A percentile compares a stretch with the other conserved stretches of the same genome.
Evolutionary conservation across 1,284 basidiomycete genomes (phyloP).

Genomic region (Cronartium ribicola): DNA sequence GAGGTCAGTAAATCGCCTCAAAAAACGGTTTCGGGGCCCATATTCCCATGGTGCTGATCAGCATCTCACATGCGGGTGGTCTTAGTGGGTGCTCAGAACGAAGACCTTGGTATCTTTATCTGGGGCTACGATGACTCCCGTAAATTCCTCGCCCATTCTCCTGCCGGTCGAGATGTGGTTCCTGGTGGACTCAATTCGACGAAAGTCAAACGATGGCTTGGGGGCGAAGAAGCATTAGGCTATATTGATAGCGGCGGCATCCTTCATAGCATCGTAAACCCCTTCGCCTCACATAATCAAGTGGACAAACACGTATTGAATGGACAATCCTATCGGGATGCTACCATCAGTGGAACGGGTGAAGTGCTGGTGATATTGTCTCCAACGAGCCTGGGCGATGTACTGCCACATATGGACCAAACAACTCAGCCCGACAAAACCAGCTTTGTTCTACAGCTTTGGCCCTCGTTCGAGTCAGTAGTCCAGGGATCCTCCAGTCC

Average conservation of each 20-base stretch:
- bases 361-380: constrained; percentile 9
- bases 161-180: not conserved
- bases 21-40: not conserved
- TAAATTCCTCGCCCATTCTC: not conserved
- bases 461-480: constrained; percentile 26
- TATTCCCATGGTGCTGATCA: not conserved
- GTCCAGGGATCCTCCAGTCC: not conserved
- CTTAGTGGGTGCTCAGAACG: not conserved
- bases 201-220: constrained; percentile 33
- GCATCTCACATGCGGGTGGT: not conserved
- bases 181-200: not conserved
- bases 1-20: not conserved
- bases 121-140: not conserved
- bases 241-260: constrained; percentile 26
- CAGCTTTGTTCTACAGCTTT: constrained; percentile 10
- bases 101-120: not conserved
- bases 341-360: constrained; percentile 25
- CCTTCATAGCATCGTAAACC: constrained; percentile 9
- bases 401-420: not conserved
- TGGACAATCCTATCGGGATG: constrained; percentile 13
- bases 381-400: not conserved
- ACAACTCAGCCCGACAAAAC: not conserved
- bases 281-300: not conserved
- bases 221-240: constrained; percentile 14
- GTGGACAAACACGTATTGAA: not conserved